These are phyloP conservation scores for Boletellus ananiceps DNA, from an alignment of 768 basidiomycete genomes.

Conservation along the genomic window DNA sequence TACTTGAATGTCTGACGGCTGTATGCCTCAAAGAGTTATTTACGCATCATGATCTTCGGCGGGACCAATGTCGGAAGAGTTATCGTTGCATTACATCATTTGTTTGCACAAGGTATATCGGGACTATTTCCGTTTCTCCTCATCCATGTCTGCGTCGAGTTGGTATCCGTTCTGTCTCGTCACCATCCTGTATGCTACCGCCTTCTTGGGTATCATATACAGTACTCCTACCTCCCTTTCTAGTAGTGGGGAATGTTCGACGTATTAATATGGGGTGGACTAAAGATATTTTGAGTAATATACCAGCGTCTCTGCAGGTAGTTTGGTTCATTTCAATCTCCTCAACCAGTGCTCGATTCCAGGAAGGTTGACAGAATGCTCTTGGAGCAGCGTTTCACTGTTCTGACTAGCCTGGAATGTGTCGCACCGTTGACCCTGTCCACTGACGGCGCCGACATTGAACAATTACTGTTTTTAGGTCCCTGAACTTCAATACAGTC, in stretches of 20 bases:
- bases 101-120: neutral
- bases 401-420: constrained; percentile 26
- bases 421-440: constrained; percentile 13
- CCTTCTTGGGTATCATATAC: neutral
- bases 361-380: constrained; percentile 22
- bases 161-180: constrained; percentile 13
- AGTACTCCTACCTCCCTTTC: constrained; percentile 10
- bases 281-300: neutral
- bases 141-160: neutral
- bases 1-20: too few relatives aligned
- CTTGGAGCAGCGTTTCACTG: constrained; percentile 27
- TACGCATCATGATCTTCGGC: too few relatives aligned
- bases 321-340: constrained; percentile 23
- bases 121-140: neutral
- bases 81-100: neutral
- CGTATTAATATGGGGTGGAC: constrained; percentile 17
- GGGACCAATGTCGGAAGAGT: too few relatives aligned
- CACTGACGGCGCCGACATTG: neutral
- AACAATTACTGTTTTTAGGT: constrained; percentile 2
- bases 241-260: constrained; percentile 18
- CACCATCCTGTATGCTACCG: constrained; percentile 9
- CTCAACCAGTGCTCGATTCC: constrained; percentile 27
- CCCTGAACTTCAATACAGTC: constrained; percentile 32
- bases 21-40: too few relatives aligned
- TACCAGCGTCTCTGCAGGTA: constrained; percentile 14